Evolutionary conservation across 768 basidiomycete genomes (phyloP).

Genomic region (Ramaria sp.): DNA sequence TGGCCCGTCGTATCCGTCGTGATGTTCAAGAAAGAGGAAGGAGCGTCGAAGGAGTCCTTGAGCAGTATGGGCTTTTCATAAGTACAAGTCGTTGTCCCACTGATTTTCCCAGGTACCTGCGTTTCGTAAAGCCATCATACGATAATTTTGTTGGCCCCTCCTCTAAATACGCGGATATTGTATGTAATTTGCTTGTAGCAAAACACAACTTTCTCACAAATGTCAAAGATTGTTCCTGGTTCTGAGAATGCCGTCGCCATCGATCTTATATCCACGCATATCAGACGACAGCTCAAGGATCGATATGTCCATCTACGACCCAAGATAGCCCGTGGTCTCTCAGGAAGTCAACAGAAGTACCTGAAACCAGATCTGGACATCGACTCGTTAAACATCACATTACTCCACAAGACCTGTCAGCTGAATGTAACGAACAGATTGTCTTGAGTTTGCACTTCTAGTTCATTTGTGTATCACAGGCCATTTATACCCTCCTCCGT

Average conservation of each 20-base stretch:
- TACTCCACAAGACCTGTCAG: conserved; percentile 74
- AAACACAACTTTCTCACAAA: not conserved
- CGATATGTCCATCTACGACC: conserved; percentile 64
- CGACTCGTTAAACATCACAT: conserved; percentile 36
- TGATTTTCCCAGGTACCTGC: conserved; percentile 56
- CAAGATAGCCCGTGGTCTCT: conserved; percentile 45
- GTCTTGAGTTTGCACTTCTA: not conserved
- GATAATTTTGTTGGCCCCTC: conserved; percentile 92
- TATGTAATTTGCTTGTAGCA: conserved; percentile 20
- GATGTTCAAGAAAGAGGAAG: conserved; percentile 85
- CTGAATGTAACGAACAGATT: conserved; percentile 40
- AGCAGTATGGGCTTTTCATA: conserved; percentile 47
- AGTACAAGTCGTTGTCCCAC: not conserved
- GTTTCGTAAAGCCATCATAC: conserved; percentile 90
- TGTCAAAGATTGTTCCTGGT: conserved; percentile 86
- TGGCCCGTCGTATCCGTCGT: conserved; percentile 80
- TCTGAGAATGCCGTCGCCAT: conserved; percentile 83
- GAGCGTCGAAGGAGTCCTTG: conserved; percentile 75
- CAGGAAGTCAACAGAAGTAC: conserved; percentile 22
- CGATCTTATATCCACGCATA: conserved; percentile 86
- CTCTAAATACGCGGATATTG: conserved; percentile 82
- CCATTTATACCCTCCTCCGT: conserved; percentile 81
- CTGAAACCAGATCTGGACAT: conserved; percentile 34
- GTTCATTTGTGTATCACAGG: conserved; percentile 25
- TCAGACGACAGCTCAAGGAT: conserved; percentile 73